Base-by-base conservation (phyloP, 352 stramenopile species). In the Pythium brachiatum region DNA sequence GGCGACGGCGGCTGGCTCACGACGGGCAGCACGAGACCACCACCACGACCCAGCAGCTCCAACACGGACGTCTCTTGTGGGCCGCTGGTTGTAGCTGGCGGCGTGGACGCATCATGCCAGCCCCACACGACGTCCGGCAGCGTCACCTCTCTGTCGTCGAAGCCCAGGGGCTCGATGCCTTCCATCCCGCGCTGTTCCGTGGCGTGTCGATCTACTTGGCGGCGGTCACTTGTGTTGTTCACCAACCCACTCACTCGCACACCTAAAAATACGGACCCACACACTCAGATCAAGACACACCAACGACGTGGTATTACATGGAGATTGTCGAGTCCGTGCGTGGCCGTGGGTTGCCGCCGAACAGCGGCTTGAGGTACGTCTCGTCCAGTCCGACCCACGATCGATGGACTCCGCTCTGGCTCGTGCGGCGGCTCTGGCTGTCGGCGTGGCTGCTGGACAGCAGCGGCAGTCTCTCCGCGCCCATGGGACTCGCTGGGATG, bases 331-430 rank as follows among this genome's bases (percentile, higher is more conserved):
- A 70, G 29, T 58, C 16, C 0, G 63, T 46, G 2, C 46, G 62
- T 9, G n/a, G 31, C 9, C 65, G 65, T 21, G 65, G 65, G 13
- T 64, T 67, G 27, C 65, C 65, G 20, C 65, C 65, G 52, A 72
- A 72, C 11, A 72, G 21, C 23, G 65, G 65, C 59, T 72, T 72
- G 54, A 72, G 56, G 43, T 72, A 72, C 46, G 39, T 64, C 48
- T 72, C 65, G 44, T 72, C 65, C 31, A 72, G 48, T 15, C 38
- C 58, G 20, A 68, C 56, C 65, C 65, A 72, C 31, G 59, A 59
- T 31, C 52, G 38, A 48, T 64, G 65, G 21, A 72, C 59, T 32
- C 23, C 48, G 38, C 65, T 60, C 31, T 71, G 64, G 39, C 57
- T 64, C 2, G 15, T 13, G 15, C 20, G 16, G 53, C 16, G 53